Evolutionary conservation across 305 asterid species (phyloP), one percentile per base, ranked within the genome.

Genomic region (Solanum hybrid): DNA sequence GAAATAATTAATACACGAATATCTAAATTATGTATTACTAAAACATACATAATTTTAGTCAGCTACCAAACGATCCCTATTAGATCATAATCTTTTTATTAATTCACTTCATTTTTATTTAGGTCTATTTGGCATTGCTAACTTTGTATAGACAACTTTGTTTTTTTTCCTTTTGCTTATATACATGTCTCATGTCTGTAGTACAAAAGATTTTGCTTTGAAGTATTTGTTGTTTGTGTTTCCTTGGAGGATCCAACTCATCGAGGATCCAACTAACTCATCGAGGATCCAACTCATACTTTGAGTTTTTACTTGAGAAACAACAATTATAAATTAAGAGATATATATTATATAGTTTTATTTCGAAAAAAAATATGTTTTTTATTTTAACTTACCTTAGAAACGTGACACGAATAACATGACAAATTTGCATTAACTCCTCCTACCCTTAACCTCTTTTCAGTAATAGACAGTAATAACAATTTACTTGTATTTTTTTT

Each of bases 31-130:
- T 60, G 6, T 60, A 20, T 60, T 60, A 60, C 11, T 20, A 60
- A 60, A 0, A 60, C 0, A 60, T 60, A 16, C 24, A 60, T 60
- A 4, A 60, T 0, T 60, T 0, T 60, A 16, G 7, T 0, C 66
- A 56, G 0, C n/a, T 56, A 56, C 9, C 17, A 42, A 42, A 13
- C 7, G 1, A 51, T 9, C 5, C 29, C 29, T 27, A 27, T 27
- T 22, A 3, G 10, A 13, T 40, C 5, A 80, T 24, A 5, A n/a
- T 14, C 0, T 31, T 26, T 81, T 40, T 14, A 26, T 40, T 38
- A 26, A 1, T 26, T 26, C 24, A 26, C 1, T 81, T 81, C 16
- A 2, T 40, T 27, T 3, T 1, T 5, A 36, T 27, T 3, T 11
- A 36, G 5, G 0, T 6, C 71, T 38, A 38, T 38, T 37, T 37